A percentile compares a stretch with the other conserved stretches of the same genome.
Evolutionary conservation across 371 early-diverging fungal species (phyloP).

Genomic region (Dichotomocladium elegans): DNA sequence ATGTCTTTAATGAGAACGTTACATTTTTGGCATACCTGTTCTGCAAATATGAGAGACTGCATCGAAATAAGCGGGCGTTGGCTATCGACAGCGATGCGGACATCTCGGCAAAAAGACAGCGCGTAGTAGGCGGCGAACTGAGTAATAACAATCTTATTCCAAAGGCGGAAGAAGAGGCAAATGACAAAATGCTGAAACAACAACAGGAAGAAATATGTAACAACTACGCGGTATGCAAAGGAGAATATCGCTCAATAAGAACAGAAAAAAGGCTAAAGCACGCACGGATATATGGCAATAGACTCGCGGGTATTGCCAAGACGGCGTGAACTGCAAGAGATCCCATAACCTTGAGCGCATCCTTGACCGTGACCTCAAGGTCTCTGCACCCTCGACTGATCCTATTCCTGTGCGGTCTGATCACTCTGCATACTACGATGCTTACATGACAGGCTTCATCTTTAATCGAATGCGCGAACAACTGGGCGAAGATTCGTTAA

Average conservation of each 20-base stretch:
- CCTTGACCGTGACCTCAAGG: slow-evolving; percentile 59
- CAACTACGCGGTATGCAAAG: slow-evolving; percentile 68
- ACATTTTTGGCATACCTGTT: slow-evolving; percentile 80
- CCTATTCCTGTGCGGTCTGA: slow-evolving; percentile 11
- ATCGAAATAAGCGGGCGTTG: too few relatives aligned
- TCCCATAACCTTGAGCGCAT: slow-evolving; percentile 82
- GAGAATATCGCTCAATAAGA: neutral
- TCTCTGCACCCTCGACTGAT: neutral
- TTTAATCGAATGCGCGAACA: slow-evolving; percentile 57
- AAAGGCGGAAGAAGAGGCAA: neutral
- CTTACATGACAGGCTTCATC: slow-evolving; percentile 91
- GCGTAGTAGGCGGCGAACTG: too few relatives aligned
- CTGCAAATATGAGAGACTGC: slow-evolving; percentile 61
- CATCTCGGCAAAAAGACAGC: too few relatives aligned
- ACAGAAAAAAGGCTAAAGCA: neutral
- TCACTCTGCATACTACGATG: slow-evolving; percentile 89
- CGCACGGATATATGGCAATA: slow-evolving; percentile 7
- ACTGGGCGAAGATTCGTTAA: slow-evolving; percentile 5
- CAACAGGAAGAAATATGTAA: slow-evolving; percentile 50
- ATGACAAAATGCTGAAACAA: neutral
- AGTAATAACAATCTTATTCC: neutral
- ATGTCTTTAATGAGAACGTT: slow-evolving; percentile 52
- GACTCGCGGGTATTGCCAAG: slow-evolving; percentile 71
- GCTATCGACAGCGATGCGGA: too few relatives aligned
- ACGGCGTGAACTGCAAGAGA: slow-evolving; percentile 53